phyloP scores from a whole-genome alignment of 106 monocot genomes.

The Dioscorea dumetorum region DNA sequence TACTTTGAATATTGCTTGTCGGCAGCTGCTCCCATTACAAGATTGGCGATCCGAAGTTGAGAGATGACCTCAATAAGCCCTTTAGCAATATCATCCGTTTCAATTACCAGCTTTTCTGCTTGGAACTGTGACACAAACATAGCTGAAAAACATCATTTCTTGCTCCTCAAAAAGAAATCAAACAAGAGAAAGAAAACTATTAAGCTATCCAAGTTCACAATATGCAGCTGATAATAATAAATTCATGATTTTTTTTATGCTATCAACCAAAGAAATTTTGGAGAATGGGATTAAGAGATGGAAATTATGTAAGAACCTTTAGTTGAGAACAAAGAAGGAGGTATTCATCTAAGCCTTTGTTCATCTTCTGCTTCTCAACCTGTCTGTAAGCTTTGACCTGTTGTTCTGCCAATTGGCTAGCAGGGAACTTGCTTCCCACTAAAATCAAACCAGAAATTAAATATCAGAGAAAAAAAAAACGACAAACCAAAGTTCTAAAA shows the following conservation, averaged over 20 bases:
- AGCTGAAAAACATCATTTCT: no score
- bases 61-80: constrained; percentile 29
- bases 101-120: constrained; percentile 10
- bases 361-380: constrained; percentile 10
- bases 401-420: constrained; percentile 1
- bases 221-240: no score
- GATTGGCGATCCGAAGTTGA: constrained; percentile 10
- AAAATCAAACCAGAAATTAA: background rate
- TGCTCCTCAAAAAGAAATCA: no score
- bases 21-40: constrained; percentile 40
- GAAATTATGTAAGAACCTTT: background rate
- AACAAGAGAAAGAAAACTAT: no score
- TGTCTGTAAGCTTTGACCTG: constrained; percentile 5
- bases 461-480: background rate
- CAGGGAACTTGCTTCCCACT: constrained; percentile 14
- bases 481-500: no score
- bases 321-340: background rate
- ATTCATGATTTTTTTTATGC: no score
- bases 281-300: no score
- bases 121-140: constrained; percentile 2
- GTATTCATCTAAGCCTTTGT: constrained; percentile 8
- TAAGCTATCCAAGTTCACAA: no score
- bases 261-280: no score
- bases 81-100: constrained; percentile 4
- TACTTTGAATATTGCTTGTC: constrained; percentile 23